Evolutionary conservation across 1,284 basidiomycete genomes (phyloP).

Genomic region (Malassezia cuniculi): DNA sequence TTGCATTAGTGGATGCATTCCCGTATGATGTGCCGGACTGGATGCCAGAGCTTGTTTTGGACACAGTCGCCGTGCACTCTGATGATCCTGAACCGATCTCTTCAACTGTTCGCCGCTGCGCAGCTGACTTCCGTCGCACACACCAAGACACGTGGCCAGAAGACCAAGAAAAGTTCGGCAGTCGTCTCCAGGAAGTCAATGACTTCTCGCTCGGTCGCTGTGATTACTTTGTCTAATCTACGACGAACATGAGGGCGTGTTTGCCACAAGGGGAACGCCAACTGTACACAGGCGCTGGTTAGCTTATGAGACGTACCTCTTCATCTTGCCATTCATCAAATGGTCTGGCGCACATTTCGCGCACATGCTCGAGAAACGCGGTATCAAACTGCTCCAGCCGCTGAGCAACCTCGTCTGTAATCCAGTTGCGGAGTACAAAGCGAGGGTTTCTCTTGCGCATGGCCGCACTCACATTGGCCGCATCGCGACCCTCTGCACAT

Average conservation of each 20-base stretch:
- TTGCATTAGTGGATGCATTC: slow-evolving; percentile 65
- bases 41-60: slow-evolving; percentile 61
- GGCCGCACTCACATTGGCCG: neutral
- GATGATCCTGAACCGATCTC: slow-evolving; percentile 84
- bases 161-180: slow-evolving; percentile 79
- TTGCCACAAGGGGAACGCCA: slow-evolving; percentile 20
- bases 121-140: slow-evolving; percentile 57
- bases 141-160: slow-evolving; percentile 69
- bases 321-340: slow-evolving; percentile 47
- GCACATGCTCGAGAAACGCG: slow-evolving; percentile 23
- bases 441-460: slow-evolving; percentile 24
- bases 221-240: slow-evolving; percentile 39
- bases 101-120: slow-evolving; percentile 73
- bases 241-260: slow-evolving; percentile 37
- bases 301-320: slow-evolving; percentile 49
- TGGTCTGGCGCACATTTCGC: slow-evolving; percentile 28
- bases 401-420: slow-evolving; percentile 34
- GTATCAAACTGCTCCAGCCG: slow-evolving; percentile 35
- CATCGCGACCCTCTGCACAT: too few relatives aligned
- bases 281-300: slow-evolving; percentile 22
- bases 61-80: slow-evolving; percentile 59
- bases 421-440: slow-evolving; percentile 41
- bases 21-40: slow-evolving; percentile 73
- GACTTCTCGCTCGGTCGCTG: slow-evolving; percentile 38
- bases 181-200: slow-evolving; percentile 32